Evolutionary conservation across 2,329 filamentous ascomycete species (phyloP), one percentile per base, ranked within the genome.

Genomic region (Cladosporium sp.): DNA sequence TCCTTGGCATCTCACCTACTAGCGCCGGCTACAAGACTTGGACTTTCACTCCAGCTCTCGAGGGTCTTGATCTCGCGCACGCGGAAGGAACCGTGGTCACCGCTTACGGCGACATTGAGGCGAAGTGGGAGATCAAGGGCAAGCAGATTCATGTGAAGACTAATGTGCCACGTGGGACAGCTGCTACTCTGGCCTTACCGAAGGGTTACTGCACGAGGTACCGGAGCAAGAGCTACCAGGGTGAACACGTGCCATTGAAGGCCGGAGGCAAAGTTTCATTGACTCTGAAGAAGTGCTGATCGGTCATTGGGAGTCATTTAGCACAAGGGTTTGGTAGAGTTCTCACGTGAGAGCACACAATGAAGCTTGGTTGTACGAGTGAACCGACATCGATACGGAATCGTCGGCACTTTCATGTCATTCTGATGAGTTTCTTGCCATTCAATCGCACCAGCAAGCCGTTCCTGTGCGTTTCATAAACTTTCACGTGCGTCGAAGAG

Each of bases 1-100:
- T 75, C 6, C 67, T 74, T 3, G 77, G 77, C 0, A 59, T 79
- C 1, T 65, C 68, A 12, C 65, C 73, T 44, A 66, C 68, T 12
- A 54, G 49, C 49, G 73, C 74, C 14, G 74, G 74, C 5, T 74
- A 73, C 54, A 66, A 66, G 63, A 74, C 68, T 6, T 78, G 74
- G 75, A 64, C 69, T 21, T 69, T 76, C 4, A 65, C 67, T n/a
- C 76, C 76, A 5, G 54, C 69, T 26, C 68, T 75, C 1, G 63
- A 70, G 1, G 71, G 68, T 4, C 69, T 78, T 66, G 76, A 73
- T 15, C 59, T 79, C 59, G 69, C 57, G 36, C 68, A 68, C 11
- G 76, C 70, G 4, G 69, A 69, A 18, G 73, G 71, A 1, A 73
- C 65, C 7, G 72, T 76, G 1, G 66, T 68, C 28, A 77, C 75